Evolutionary conservation across 768 basidiomycete species (phyloP), one percentile per base, ranked within the genome.

Genomic region (Mycena venus): DNA sequence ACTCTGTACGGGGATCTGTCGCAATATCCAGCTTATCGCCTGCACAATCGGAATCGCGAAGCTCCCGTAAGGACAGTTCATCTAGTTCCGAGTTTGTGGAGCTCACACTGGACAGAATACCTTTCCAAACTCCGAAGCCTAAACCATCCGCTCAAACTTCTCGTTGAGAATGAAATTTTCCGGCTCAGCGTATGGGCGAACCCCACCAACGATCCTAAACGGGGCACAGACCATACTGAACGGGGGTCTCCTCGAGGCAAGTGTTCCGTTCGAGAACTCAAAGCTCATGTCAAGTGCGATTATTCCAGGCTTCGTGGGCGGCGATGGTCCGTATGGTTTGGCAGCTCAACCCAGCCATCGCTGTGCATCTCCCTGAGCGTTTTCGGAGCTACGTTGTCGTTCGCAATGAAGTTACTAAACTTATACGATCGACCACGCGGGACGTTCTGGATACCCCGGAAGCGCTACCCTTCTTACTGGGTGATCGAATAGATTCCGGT

Each of bases 111-210:
- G 2, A 38, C 78, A 90, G 93, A 93, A 49, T 95, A 92, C 78
- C 81, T 83, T 15, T 83, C 86, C 6, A 88, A 89, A 49, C 90
- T 98, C 44, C 91, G 91, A 68, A 91, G 87, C 53, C 84, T 94
- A 6, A 94, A 94, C 70, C 88, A 90, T 23, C 92, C 98, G 0
- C 85, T 99, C n/a, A 89, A 93, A 25, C 83, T 98, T 10, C 88
- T 99, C 15, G 92, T 96, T 9, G 96, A 98, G 82, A 97, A 96
- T 80, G 98, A 99, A 81, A 92, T 99, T 51, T 91, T 89, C 78
- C 90, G 97, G 19, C 84, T 99, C 51, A 89, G 86, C 5, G 97
- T 99, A 10, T 99, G 98, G 98, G 87, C 87, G 53, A 99, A 99
- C 82, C 95, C 96, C 0, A 88, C 89, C 34, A 94, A 93, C 72